Evolutionary conservation across 257 asterid species (phyloP).

Genomic region (Cinchona pubescens): DNA sequence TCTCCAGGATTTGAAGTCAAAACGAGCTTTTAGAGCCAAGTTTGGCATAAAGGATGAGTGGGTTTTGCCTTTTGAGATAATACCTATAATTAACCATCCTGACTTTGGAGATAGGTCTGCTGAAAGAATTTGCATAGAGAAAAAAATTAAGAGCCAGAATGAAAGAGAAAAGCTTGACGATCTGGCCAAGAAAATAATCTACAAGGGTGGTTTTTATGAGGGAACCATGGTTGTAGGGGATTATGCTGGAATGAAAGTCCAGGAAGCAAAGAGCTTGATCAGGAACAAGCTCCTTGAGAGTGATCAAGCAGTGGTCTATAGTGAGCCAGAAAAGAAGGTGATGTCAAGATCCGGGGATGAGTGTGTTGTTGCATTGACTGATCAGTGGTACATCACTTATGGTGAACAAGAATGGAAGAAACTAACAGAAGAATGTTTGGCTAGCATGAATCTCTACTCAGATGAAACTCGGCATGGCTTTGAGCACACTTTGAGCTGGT

Average conservation of each 20-base stretch:
- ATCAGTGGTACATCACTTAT: conserved; percentile 87
- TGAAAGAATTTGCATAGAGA: conserved; percentile 79
- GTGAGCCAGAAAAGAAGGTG: conserved; percentile 93
- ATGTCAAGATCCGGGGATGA: conserved; percentile 98
- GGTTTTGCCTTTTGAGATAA: conserved; percentile 85
- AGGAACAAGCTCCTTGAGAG: conserved; percentile 60
- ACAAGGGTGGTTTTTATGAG: conserved; percentile 89
- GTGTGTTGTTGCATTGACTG: conserved; percentile 95
- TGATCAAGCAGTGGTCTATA: conserved; percentile 67
- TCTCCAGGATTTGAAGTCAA: conserved; percentile 74
- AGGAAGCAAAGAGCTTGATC: conserved; percentile 77
- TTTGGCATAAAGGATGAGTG: conserved; percentile 86
- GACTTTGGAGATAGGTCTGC: conserved; percentile 92
- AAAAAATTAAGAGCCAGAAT: conserved; percentile 84
- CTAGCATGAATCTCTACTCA: conserved; percentile 78
- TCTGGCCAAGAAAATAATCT: conserved; percentile 85
- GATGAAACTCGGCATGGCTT: conserved; percentile 83
- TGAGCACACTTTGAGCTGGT: conserved; percentile 95
- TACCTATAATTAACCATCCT: conserved; percentile 85
- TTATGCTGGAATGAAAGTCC: conserved; percentile 74
- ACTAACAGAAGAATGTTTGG: conserved; percentile 75
- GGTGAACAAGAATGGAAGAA: conserved; percentile 86
- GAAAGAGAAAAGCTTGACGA: conserved; percentile 93
- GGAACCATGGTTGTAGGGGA: conserved; percentile 88
- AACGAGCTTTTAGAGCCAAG: conserved; percentile 80